Evolutionary conservation across 345 rosid genomes (phyloP), one percentile per base, ranked within the genome.

Genomic region (Diplotaxis tenuifolia): DNA sequence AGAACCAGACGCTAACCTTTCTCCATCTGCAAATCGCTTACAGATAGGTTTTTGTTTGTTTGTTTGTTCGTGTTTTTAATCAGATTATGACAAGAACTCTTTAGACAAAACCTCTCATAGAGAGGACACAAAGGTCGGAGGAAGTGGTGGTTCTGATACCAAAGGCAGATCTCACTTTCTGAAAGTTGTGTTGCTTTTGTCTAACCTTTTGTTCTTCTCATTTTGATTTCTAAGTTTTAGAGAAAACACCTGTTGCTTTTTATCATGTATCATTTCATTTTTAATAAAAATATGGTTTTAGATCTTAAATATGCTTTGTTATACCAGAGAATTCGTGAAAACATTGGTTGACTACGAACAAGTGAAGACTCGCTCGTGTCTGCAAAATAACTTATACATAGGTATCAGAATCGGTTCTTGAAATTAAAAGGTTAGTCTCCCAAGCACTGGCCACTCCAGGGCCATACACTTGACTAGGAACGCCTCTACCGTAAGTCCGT

Each of bases 1-100:
- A 96, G 98, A 82, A 75, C 84, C 65, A 86, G 98, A 82, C 98
- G 98, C 75, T 92, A 89, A 92, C 83, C 53, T 45, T 47, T 42
- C 6, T 42, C 49, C 50, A 45, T 47, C 54, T 4, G 40, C 54
- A 47, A 47, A 47, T 47, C 9, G 54, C 54, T 47, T 47, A 47
- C 20, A 47, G 54, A 47, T 47, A 47, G 54, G 20, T 47, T 47
- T 47, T 47, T 31, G 70, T 47, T 47, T 47, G 54, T 16, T 31
- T 68, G 54, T 47, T 47, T 47, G 4, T 4, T n/a, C n/a, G n/a
- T 42, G 14, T n/a, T 42, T 45, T n/a, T 29, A 29, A n/a, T 49
- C 34, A 45, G 58, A 49, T 50, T 38, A 67, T 75, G 74, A 28
- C 69, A 68, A 3, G 54, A 67, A 40, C 72, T 49, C 45, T 59